phyloP scores from a whole-genome alignment of 139 green algal species.

The Micromonas pusilla region DNA sequence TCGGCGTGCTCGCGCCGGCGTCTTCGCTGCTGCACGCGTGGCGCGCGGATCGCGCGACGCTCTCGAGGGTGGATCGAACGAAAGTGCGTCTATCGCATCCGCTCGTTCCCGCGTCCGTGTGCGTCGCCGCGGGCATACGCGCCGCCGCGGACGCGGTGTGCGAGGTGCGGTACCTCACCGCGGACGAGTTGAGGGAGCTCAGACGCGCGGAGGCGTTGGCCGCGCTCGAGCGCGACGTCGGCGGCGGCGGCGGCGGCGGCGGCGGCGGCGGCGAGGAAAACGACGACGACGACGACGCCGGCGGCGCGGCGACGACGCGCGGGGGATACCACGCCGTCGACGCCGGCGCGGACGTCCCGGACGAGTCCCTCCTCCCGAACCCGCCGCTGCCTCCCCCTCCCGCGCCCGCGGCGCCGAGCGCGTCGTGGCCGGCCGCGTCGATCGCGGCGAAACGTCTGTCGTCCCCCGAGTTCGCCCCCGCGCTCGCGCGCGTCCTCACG shows the following conservation, averaged over 20 bases:
- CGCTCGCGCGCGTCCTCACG: not conserved
- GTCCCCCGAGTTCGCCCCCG: not conserved
- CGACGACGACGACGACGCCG: no score
- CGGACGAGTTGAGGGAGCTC: conserved; percentile 33
- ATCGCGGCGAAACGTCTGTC: no score
- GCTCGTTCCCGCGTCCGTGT: conserved; percentile 31
- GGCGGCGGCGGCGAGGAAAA: conserved; percentile 25
- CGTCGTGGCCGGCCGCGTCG: no score
- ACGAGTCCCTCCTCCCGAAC: no score
- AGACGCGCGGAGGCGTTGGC: conserved; percentile 16
- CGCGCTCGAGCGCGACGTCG: conserved; percentile 22
- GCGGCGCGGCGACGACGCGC: no score
- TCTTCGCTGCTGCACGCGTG: conserved; percentile 28
- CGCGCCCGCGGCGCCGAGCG: no score
- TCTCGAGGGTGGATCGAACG: conserved; percentile 44
- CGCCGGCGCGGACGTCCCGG: not conserved
- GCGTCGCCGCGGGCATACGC: conserved; percentile 40
- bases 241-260: conserved; percentile 17
- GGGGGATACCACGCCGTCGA: no score
- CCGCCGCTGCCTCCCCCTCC: no score
- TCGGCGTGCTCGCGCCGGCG: conserved; percentile 35
- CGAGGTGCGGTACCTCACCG: not conserved
- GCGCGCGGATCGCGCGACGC: conserved; percentile 26
- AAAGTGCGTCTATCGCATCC: conserved; percentile 34
- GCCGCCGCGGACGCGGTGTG: conserved; percentile 35